Evolutionary conservation across 2,329 filamentous ascomycete species (phyloP).

Genomic region (Fusarium coffeatum): DNA sequence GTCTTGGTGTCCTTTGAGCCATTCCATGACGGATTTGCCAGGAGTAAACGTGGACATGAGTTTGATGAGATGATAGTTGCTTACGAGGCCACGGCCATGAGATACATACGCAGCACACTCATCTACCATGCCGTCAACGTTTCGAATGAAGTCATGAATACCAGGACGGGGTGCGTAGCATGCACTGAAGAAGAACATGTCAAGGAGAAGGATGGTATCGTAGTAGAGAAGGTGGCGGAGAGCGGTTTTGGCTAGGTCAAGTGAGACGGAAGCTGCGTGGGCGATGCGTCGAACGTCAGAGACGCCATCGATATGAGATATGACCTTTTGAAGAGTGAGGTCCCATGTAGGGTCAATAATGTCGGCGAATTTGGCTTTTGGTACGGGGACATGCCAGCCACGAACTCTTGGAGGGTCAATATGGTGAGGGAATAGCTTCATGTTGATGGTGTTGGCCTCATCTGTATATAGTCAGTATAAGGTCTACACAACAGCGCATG

Average conservation of each 20-base stretch:
- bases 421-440: constrained; percentile 92
- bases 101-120: constrained; percentile 91
- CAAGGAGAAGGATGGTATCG: constrained; percentile 87
- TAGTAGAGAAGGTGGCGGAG: constrained; percentile 93
- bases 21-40: constrained; percentile 86
- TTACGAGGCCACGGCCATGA: constrained; percentile 56
- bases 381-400: constrained; percentile 90
- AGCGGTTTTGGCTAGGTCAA: constrained; percentile 86
- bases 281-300: constrained; percentile 90
- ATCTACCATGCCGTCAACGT: constrained; percentile 79
- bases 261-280: constrained; percentile 83
- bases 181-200: constrained; percentile 93
- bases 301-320: constrained; percentile 89
- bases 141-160: constrained; percentile 81
- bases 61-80: constrained; percentile 76
- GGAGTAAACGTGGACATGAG: constrained; percentile 89
- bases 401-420: constrained; percentile 80
- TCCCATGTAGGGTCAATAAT: constrained; percentile 78
- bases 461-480: constrained; percentile 61
- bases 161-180: constrained; percentile 87
- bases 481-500: background rate
- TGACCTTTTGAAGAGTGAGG: constrained; percentile 80
- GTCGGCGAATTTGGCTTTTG: constrained; percentile 72
- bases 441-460: constrained; percentile 93
- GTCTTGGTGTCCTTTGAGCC: constrained; percentile 80